A percentile compares a stretch with the other conserved stretches of the same genome.
Conservation (phyloP, 768 basidiomycete genomes). For the Suillus clintonianus region DNA sequence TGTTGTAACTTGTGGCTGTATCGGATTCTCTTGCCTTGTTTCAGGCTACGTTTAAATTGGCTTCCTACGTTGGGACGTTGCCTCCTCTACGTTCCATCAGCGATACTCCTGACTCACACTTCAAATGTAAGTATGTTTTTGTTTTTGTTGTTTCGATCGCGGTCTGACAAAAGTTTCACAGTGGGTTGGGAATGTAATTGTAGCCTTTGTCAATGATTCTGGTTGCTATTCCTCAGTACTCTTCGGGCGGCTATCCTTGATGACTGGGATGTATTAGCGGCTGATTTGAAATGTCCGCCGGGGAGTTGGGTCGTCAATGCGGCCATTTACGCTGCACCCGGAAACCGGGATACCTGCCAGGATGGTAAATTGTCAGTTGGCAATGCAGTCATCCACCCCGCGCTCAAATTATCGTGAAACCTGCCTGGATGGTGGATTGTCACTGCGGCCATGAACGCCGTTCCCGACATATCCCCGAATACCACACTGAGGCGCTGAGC, state of each 20-base stretch:
- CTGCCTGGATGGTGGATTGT: neutral
- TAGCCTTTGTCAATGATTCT: too few relatives aligned
- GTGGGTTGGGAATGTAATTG: neutral
- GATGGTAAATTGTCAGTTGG: too few relatives aligned
- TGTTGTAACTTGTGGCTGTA: neutral
- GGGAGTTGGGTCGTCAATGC: neutral
- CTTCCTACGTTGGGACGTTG: neutral
- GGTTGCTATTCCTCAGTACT: too few relatives aligned
- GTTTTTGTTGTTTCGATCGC: neutral
- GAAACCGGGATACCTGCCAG: too few relatives aligned
- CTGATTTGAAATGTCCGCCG: neutral
- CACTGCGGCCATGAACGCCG: neutral
- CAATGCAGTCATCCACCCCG: too few relatives aligned
- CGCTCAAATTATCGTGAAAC: neutral
- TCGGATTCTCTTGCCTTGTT: neutral
- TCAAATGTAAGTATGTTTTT: neutral
- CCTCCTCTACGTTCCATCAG: neutral
- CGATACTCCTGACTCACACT: neutral
- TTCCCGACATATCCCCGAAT: neutral
- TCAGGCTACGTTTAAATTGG: neutral
- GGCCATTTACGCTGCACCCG: too few relatives aligned
- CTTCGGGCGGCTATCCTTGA: neutral
- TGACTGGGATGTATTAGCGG: neutral
- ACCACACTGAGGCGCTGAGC: neutral
- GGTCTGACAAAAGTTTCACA: neutral